Conservation (phyloP, 2,329 filamentous ascomycete species). For the Colletotrichum aenigma region DNA sequence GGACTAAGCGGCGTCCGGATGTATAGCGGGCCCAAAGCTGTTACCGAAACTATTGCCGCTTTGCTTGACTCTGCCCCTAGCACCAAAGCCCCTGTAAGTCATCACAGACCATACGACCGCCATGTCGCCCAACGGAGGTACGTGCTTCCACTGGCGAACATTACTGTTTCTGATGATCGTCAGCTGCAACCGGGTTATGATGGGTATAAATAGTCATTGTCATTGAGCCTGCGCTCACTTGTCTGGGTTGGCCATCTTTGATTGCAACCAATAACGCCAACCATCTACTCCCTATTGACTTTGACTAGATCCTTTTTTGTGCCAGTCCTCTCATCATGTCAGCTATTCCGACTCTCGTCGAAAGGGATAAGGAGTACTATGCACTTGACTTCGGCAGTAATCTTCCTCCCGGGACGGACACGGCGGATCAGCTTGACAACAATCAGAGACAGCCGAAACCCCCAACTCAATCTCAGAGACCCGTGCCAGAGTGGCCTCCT, state of each 20-base stretch:
- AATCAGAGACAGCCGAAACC: no score
- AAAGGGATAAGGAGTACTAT: background rate
- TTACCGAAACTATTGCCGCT: background rate
- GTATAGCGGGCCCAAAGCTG: background rate
- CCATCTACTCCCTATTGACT: accelerated
- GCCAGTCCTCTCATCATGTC: background rate
- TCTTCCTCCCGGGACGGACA: background rate
- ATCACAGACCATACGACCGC: background rate
- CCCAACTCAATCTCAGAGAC: no score
- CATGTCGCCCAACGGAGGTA: background rate
- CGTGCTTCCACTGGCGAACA: background rate
- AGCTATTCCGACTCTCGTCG: background rate
- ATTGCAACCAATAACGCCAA: background rate
- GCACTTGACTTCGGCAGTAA: background rate
- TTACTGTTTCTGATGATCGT: background rate
- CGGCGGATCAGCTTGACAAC: background rate
- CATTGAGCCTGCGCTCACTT: background rate
- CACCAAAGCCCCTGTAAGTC: background rate
- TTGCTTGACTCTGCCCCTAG: background rate
- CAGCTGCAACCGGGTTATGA: accelerated
- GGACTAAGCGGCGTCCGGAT: background rate
- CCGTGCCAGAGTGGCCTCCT: no score
- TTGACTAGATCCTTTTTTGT: background rate
- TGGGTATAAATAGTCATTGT: background rate
- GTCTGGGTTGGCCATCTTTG: background rate